Evolutionary conservation across 2,329 filamentous ascomycete genomes (phyloP), one percentile per base, ranked within the genome.

Genomic region (Colletotrichum sp.): DNA sequence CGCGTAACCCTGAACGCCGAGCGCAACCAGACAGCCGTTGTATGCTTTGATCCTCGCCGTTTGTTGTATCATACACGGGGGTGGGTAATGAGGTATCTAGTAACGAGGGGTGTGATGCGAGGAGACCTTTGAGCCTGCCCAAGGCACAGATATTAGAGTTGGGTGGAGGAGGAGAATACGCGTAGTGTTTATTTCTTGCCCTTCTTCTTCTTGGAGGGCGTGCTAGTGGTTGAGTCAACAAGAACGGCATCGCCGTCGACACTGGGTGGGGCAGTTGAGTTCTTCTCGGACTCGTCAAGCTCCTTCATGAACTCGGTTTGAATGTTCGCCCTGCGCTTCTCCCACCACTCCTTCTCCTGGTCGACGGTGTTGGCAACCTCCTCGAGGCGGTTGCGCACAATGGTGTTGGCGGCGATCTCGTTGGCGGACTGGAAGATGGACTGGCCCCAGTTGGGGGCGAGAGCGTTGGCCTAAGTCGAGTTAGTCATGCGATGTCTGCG

Each of bases 401-500:
- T 87, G 56, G 91, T 91, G 86, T 98, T 98, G 82, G 95, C 94
- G 75, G 94, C 93, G 85, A 99, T 98, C 85, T 99, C 97, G 85
- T 98, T 98, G 71, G 97, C 97, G 61, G 95, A 96, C 85, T 99
- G 97, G 91, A 99, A 99, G 84, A 99, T 98, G 72, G 91, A 92
- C 83, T 97, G 93, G 77, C 97, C 97, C 97, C 97, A 99, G 84
- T 94, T 93, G 65, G 95, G 93, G 2, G 92, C 90, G 78, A 98
- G 94, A 24, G 94, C 96, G 83, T 98, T 98, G 80, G 97, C 97
- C 95, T 98, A 79, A 56, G 21, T 70, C 24, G 21, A 52, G 21
- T 75, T 66, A 69, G 60, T 70, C 16, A 70, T 70, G 24, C 4
- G 13, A 30, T 8, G 8, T 21, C 13, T 32, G 26, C 10, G 34